Conservation (phyloP, 257 asterid species). For the Agastache rugosa region DNA sequence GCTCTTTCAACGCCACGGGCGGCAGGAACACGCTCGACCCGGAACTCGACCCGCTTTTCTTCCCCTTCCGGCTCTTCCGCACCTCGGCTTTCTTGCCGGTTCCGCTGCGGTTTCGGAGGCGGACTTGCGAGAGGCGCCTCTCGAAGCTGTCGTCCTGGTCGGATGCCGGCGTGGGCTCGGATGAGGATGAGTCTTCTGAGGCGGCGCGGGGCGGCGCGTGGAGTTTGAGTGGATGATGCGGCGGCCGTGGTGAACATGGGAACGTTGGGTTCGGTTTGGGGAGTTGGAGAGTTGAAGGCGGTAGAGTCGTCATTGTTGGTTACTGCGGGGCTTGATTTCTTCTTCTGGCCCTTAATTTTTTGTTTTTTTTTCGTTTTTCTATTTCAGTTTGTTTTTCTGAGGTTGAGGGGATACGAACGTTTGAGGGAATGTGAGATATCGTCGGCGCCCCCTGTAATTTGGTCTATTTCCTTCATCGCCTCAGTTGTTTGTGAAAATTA, state of each 20-base stretch:
- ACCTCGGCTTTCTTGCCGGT: constrained; percentile 82
- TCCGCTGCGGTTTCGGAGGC: constrained; percentile 82
- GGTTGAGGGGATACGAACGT: constrained; percentile 34
- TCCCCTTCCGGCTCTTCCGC: constrained; percentile 68
- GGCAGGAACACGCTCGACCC: constrained; percentile 77
- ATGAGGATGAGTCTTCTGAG: constrained; percentile 48
- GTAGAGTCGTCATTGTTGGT: constrained; percentile 70
- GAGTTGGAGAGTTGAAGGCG: constrained; percentile 69
- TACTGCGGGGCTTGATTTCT: constrained; percentile 6
- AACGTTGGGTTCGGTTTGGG: constrained; percentile 54
- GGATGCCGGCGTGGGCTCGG: constrained; percentile 44
- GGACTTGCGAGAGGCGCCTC: constrained; percentile 66
- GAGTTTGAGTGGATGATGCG: constrained; percentile 29
- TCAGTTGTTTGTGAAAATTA: background rate
- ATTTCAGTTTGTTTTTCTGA: constrained; percentile 25
- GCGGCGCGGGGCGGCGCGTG: constrained; percentile 62
- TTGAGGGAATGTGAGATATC: constrained; percentile 6
- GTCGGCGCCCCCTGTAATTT: background rate
- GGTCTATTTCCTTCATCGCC: background rate
- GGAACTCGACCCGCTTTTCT: constrained; percentile 61
- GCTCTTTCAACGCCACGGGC: constrained; percentile 74
- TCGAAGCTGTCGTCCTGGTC: constrained; percentile 68
- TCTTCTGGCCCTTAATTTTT: constrained; percentile 31
- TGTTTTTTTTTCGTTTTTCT: background rate
- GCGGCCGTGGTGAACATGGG: constrained; percentile 46